phyloP scores from a whole-genome alignment of 805 yeast genomes.

The Grigorovia transvaalensis region DNA sequence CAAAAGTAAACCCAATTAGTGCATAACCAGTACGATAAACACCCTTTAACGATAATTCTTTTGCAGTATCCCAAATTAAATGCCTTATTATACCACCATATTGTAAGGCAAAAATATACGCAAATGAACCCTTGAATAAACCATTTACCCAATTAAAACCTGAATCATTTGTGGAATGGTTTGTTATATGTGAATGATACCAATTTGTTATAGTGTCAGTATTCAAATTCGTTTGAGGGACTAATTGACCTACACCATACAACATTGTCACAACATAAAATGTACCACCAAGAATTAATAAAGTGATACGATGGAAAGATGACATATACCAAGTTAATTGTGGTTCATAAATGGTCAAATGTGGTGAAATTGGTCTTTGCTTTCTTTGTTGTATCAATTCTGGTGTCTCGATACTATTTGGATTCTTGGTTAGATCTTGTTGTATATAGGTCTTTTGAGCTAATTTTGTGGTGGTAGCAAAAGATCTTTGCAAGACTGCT shows the following conservation, averaged over 20 bases:
- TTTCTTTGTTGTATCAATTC: slow-evolving; percentile 28
- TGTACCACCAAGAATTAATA: slow-evolving; percentile 69
- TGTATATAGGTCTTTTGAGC: not conserved
- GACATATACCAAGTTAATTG: slow-evolving; percentile 82
- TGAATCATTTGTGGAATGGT: slow-evolving; percentile 27
- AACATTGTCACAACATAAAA: slow-evolving; percentile 69
- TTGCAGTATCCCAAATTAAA: slow-evolving; percentile 84
- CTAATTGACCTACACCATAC: slow-evolving; percentile 58
- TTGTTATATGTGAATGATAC: slow-evolving; percentile 52
- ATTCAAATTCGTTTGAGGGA: slow-evolving; percentile 38
- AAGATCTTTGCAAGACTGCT: not conserved
- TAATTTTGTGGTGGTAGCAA: not conserved
- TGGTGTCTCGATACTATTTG: not conserved
- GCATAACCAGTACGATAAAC: slow-evolving; percentile 87
- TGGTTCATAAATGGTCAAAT: slow-evolving; percentile 79
- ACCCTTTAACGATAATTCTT: slow-evolving; percentile 69
- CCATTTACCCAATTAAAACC: slow-evolving; percentile 30
- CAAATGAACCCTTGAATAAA: slow-evolving; percentile 55
- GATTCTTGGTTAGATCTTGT: not conserved
- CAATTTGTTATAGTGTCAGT: slow-evolving; percentile 28
- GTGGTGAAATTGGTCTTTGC: slow-evolving; percentile 84
- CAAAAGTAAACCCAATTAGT: slow-evolving; percentile 54
- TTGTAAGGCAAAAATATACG: slow-evolving; percentile 85
- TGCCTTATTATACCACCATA: slow-evolving; percentile 84
- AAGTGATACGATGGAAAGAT: slow-evolving; percentile 75